A percentile compares a stretch with the other conserved stretches of the same genome.
Conservation (phyloP, 2,329 filamentous ascomycete species). For the Shiraia bambusicola region DNA sequence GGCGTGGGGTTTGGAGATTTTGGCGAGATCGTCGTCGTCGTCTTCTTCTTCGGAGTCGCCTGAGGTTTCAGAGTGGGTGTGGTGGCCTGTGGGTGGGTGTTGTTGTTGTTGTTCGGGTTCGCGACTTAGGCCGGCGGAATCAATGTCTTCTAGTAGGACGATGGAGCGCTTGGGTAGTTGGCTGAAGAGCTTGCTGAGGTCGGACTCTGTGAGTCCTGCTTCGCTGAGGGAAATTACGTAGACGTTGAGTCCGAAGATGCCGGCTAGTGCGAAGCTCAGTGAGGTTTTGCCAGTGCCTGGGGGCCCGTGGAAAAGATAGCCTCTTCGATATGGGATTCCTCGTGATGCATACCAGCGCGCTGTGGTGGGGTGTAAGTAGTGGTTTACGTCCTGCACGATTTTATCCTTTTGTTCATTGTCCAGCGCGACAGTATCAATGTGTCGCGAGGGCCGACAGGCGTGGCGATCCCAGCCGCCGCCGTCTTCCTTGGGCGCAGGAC, state of each 20-base stretch:
- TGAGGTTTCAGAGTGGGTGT: conserved; percentile 2
- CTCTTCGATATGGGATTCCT: conserved; percentile 81
- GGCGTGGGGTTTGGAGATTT: conserved; percentile 15
- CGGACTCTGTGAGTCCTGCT: conserved; percentile 70
- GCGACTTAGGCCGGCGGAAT: conserved; percentile 49
- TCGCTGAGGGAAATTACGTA: conserved; percentile 58
- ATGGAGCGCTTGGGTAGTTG: conserved; percentile 49
- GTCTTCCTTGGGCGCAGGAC: neutral
- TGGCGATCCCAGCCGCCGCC: conserved; percentile 45
- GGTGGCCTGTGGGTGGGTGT: neutral
- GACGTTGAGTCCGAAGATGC: conserved; percentile 51
- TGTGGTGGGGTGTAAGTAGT: conserved; percentile 71
- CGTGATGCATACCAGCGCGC: conserved; percentile 80
- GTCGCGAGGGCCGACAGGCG: conserved; percentile 62
- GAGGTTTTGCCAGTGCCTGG: conserved; percentile 75
- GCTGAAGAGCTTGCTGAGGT: conserved; percentile 53
- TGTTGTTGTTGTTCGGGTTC: conserved; percentile 38
- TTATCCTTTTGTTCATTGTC: conserved; percentile 66
- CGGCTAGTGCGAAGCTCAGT: conserved; percentile 46
- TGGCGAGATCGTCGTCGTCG: conserved; percentile 12
- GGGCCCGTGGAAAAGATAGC: conserved; percentile 79
- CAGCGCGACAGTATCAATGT: conserved; percentile 74
- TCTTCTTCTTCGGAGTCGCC: conserved; percentile 13
- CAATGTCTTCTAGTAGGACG: conserved; percentile 52
- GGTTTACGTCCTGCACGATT: conserved; percentile 71